These are phyloP conservation scores for Schizothecium vesticola DNA, from an alignment of 495 filamentous ascomycete genomes.

Conservation along the genomic window DNA sequence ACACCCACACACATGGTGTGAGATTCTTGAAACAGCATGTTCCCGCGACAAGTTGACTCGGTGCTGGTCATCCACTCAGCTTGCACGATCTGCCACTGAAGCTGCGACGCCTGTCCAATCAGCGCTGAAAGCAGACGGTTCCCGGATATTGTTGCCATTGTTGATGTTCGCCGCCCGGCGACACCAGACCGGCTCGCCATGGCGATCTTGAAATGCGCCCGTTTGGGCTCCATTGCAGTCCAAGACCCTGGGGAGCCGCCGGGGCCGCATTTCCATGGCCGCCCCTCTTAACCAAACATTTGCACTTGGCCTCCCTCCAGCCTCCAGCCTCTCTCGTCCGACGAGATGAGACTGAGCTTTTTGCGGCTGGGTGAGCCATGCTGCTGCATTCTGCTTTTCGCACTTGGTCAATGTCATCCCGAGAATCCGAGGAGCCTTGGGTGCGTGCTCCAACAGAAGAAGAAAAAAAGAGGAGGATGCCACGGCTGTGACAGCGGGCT, in stretches of 20 bases:
- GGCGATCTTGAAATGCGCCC: not conserved
- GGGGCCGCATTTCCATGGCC: conserved; percentile 13
- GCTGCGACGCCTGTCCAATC: not conserved
- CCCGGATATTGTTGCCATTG: not conserved
- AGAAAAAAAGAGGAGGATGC: not conserved
- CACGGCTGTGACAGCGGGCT: conserved; percentile 1
- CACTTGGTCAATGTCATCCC: not conserved
- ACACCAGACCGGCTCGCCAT: not conserved
- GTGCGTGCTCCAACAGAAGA: not conserved
- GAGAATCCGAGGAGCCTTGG: not conserved
- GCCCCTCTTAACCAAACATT: not conserved
- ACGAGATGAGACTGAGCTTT: not conserved
- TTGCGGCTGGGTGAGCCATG: not conserved
- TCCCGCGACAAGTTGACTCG: not conserved
- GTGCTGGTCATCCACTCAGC: not conserved
- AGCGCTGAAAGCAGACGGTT: not conserved
- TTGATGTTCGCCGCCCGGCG: not conserved
- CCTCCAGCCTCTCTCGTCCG: not conserved
- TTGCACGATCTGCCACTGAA: not conserved
- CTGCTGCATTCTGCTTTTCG: not conserved
- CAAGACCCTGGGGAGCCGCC: conserved; percentile 8
- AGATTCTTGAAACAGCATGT: not conserved
- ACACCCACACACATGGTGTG: not conserved
- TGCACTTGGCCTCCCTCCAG: not conserved
- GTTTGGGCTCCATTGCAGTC: not conserved